Evolutionary conservation across 352 stramenopile genomes (phyloP).

Genomic region (Globisporangium recalcitrans): DNA sequence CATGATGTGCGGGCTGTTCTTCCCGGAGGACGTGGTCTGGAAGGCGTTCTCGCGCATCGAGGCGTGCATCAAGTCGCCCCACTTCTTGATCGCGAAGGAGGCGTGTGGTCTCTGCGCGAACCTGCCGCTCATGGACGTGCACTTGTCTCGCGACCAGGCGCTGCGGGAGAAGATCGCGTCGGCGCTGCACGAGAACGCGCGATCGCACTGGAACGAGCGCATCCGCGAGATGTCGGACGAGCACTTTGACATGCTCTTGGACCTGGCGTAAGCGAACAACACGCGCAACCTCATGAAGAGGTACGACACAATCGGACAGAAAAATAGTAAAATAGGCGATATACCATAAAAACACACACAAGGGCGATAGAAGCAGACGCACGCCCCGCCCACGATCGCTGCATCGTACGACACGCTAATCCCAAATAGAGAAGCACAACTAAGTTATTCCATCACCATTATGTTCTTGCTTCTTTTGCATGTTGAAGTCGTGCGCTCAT

Average conservation of each 20-base stretch:
- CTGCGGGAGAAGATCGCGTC: slow-evolving; percentile 57
- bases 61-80: slow-evolving; percentile 51
- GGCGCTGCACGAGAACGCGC: slow-evolving; percentile 61
- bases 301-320: slow-evolving; percentile 6
- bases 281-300: background rate
- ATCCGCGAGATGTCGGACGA: slow-evolving; percentile 77
- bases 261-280: slow-evolving; percentile 42
- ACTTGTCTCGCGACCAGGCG: slow-evolving; percentile 46
- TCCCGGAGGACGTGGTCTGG: slow-evolving; percentile 39
- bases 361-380: background rate
- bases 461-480: background rate
- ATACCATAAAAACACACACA: slow-evolving; percentile 9
- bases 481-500: background rate
- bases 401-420: slow-evolving; percentile 1
- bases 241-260: slow-evolving; percentile 75
- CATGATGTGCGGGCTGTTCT: slow-evolving; percentile 47
- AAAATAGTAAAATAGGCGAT: slow-evolving; percentile 10
- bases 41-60: slow-evolving; percentile 48
- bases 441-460: slow-evolving; percentile 4
- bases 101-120: slow-evolving; percentile 56
- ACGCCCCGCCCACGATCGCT: background rate
- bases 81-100: slow-evolving; percentile 74
- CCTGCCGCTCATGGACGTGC: slow-evolving; percentile 65
- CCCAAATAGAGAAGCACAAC: slow-evolving; percentile 1
- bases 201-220: slow-evolving; percentile 66